Evolutionary conservation across 495 filamentous ascomycete species (phyloP).

Genomic region (Letharia columbiana): DNA sequence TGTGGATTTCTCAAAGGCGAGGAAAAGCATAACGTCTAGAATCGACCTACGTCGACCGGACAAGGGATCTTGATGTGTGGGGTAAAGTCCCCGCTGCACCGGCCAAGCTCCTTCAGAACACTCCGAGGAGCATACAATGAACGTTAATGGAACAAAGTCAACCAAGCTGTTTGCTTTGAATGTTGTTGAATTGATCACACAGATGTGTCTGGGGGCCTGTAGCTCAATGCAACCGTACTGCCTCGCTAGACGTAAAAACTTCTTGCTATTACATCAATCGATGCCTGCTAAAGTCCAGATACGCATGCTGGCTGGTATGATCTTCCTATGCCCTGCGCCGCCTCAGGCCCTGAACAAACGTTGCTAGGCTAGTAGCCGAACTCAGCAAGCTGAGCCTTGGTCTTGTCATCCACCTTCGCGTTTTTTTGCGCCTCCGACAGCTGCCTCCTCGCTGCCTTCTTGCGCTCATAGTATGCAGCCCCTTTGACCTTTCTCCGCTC

Average conservation of each 20-base stretch:
- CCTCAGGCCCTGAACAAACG: not conserved
- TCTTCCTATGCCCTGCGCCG: not conserved
- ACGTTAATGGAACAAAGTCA: not conserved
- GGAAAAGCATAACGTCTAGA: not conserved
- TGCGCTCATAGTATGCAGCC: slow-evolving; percentile 97
- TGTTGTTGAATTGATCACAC: slow-evolving; percentile 3
- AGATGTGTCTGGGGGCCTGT: not conserved
- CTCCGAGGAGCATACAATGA: not conserved
- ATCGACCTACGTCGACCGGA: not conserved
- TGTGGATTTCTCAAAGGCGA: not conserved
- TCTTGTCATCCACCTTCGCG: slow-evolving; percentile 72
- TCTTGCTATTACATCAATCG: slow-evolving; percentile 12
- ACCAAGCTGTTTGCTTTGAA: not conserved
- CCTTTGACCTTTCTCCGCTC: slow-evolving; percentile 99
- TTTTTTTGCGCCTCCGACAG: slow-evolving; percentile 84
- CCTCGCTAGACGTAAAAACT: slow-evolving; percentile 2
- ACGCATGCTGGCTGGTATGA: slow-evolving; percentile 1
- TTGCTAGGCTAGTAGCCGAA: slow-evolving; percentile 55
- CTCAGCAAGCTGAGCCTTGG: slow-evolving; percentile 59
- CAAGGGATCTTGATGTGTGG: not conserved
- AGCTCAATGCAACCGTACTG: slow-evolving; percentile 4
- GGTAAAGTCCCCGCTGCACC: slow-evolving; percentile 10
- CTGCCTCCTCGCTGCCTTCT: slow-evolving; percentile 88
- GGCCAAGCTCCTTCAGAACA: slow-evolving; percentile 1
- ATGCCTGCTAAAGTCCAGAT: slow-evolving; percentile 1